Evolutionary conservation across 2,329 filamentous ascomycete species (phyloP).

Genomic region (Neonectria sp.): DNA sequence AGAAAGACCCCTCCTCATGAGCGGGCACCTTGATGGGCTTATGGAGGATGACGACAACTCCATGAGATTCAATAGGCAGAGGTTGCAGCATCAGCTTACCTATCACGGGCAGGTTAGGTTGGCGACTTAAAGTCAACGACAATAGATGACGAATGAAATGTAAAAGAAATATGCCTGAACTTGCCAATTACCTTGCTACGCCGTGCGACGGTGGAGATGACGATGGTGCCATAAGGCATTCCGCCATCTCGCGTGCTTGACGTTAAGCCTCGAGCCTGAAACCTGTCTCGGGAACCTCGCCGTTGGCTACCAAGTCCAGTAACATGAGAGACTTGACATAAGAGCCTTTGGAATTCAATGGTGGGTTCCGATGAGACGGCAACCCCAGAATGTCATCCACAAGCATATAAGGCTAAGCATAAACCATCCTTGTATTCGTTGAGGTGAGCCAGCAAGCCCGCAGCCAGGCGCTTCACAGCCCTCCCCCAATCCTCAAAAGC

Average conservation of each 20-base stretch:
- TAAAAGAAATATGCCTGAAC: not conserved
- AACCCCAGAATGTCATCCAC: not conserved
- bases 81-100: not conserved
- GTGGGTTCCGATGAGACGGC: not conserved
- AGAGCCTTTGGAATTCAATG: not conserved
- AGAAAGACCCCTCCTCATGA: slow-evolving; percentile 21
- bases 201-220: not conserved
- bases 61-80: slow-evolving; percentile 15
- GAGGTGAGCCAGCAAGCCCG: not conserved
- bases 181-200: not conserved
- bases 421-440: not conserved
- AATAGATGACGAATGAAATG: slow-evolving; percentile 27
- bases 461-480: not conserved
- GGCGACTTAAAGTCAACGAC: not conserved
- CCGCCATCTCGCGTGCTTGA: slow-evolving; percentile 9
- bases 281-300: not conserved
- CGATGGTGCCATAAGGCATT: not conserved
- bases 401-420: not conserved
- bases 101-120: not conserved
- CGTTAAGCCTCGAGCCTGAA: not conserved
- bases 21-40: slow-evolving; percentile 25
- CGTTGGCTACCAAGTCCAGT: too few species aligned
- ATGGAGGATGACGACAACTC: slow-evolving; percentile 14
- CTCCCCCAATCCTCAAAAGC: slow-evolving; percentile 4
- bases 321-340: too few species aligned